Conservation (phyloP, 495 filamentous ascomycete genomes). For the Penicillium angulare region DNA sequence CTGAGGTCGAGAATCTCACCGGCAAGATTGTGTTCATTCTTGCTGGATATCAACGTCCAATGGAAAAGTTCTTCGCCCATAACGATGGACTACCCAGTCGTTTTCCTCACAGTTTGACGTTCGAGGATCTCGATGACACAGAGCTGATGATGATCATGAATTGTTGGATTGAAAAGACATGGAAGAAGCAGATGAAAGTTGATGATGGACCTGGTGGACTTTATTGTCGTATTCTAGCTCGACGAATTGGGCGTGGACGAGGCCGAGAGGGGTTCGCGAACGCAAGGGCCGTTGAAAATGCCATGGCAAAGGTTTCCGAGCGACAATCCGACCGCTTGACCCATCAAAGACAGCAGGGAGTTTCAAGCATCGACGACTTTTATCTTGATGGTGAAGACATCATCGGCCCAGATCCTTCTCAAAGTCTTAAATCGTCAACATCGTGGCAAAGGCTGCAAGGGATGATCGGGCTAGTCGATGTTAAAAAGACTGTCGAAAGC, state of each 20-base stretch:
- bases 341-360: conserved; percentile 32
- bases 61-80: conserved; percentile 78
- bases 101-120: conserved; percentile 63
- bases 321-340: conserved; percentile 59
- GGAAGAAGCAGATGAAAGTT: conserved; percentile 51
- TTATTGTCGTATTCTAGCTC: conserved; percentile 61
- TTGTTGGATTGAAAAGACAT: conserved; percentile 49
- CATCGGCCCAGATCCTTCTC: conserved; percentile 63
- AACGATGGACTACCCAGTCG: conserved; percentile 75
- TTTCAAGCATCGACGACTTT: conserved; percentile 41
- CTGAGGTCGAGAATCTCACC: conserved; percentile 70
- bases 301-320: conserved; percentile 47
- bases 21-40: conserved; percentile 77
- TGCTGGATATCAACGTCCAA: conserved; percentile 73
- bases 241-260: conserved; percentile 32
- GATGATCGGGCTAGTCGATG: background rate
- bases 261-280: conserved; percentile 72
- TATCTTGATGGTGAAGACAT: conserved; percentile 59
- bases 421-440: conserved; percentile 47
- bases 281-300: conserved; percentile 66
- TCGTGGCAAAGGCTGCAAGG: background rate
- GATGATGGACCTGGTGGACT: conserved; percentile 61
- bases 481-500: background rate
- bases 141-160: conserved; percentile 61
- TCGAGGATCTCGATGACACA: conserved; percentile 65